Percentiles rank a stretch among this genome's conserved stretches.
These are phyloP conservation scores for Aspergillus novofumigatus DNA, from an alignment of 2,329 filamentous ascomycete genomes.

Conservation along the genomic window DNA sequence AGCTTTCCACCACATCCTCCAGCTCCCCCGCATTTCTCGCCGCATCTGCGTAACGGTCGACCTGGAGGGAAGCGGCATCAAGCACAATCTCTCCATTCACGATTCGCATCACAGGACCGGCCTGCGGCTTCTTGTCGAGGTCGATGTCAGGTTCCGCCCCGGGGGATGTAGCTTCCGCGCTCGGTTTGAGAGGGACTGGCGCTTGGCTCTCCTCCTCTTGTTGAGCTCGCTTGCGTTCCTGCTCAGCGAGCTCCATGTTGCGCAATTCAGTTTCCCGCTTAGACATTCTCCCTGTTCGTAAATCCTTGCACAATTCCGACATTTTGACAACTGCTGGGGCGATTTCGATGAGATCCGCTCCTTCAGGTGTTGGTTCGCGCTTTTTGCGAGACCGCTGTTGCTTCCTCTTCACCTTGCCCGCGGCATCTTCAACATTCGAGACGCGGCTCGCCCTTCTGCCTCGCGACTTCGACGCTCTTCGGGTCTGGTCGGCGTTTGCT, in stretches of 20 bases:
- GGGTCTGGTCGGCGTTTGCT: slow-evolving; percentile 19
- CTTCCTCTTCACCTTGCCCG: slow-evolving; percentile 20
- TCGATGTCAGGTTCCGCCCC: slow-evolving; percentile 17
- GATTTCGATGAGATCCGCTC: slow-evolving; percentile 48
- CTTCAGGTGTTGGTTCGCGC: slow-evolving; percentile 45
- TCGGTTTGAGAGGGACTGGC: slow-evolving; percentile 24
- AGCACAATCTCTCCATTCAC: slow-evolving; percentile 57
- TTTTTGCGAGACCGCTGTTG: slow-evolving; percentile 29
- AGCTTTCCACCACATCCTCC: slow-evolving; percentile 44
- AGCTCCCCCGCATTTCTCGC: slow-evolving; percentile 44
- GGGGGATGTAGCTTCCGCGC: slow-evolving; percentile 19
- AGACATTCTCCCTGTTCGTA: slow-evolving; percentile 53
- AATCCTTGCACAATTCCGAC: slow-evolving; percentile 53
- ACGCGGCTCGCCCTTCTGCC: slow-evolving; percentile 25
- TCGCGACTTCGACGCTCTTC: slow-evolving; percentile 17
- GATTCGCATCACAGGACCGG: slow-evolving; percentile 48
- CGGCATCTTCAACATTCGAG: slow-evolving; percentile 19
- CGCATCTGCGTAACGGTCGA: slow-evolving; percentile 54
- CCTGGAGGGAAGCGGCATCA: slow-evolving; percentile 48
- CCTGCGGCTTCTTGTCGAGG: slow-evolving; percentile 23
- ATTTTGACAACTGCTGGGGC: slow-evolving; percentile 53
- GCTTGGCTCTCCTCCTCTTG: slow-evolving; percentile 26
- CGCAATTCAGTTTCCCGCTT: slow-evolving; percentile 55
- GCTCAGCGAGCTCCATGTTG: slow-evolving; percentile 53
- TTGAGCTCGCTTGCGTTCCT: slow-evolving; percentile 40